Base-by-base conservation (phyloP, 495 filamentous ascomycete genomes). In the Talaromyces liani region DNA sequence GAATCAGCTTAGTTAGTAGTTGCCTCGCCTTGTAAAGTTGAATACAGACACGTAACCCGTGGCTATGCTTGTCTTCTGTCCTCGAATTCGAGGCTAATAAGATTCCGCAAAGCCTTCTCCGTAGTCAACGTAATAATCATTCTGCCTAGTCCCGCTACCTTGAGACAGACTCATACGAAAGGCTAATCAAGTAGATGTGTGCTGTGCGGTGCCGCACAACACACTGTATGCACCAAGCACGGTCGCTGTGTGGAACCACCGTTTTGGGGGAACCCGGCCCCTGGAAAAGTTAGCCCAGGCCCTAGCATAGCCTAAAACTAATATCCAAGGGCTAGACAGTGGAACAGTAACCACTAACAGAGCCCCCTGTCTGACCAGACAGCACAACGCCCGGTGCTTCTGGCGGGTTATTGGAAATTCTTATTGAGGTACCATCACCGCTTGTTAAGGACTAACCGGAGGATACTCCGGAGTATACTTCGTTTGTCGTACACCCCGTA, bases 121-220 rank as follows among this genome's bases (percentile, higher is more conserved):
- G 41, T 47, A 93, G 45, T 49, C n/a, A 9, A 49, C 5, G 45
- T 7, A 7, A 49, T 18, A 49, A 49, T 49, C 45, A 49, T 49
- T 49, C 45, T 49, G 45, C 45, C 45, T 49, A 49, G 45, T 49
- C 45, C 45, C 45, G 39, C 39, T 45, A 18, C 18, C 39, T 45
- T 45, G 39, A 45, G 39, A 45, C 39, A 31, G 29, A 31, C 14
- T 18, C 39, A 45, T 45, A 45, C 39, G 39, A n/a, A 18, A 45
- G n/a, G 39, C 16, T 45, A 45, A 45, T 12, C 29, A 31, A 31
- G 29, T 31, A 31, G 29, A 31, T 31, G 29, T 10, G 3, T 36
- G 33, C 33, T 36, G 33, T 36, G 10, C 8, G 36, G 36, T 3
- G 16, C 36, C 36, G 33, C 10, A 36, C 33, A 12, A 36, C 33